Evolutionary conservation across 176 grass and related monocot species (phyloP).

Genomic region (Elymus sibiricus): DNA sequence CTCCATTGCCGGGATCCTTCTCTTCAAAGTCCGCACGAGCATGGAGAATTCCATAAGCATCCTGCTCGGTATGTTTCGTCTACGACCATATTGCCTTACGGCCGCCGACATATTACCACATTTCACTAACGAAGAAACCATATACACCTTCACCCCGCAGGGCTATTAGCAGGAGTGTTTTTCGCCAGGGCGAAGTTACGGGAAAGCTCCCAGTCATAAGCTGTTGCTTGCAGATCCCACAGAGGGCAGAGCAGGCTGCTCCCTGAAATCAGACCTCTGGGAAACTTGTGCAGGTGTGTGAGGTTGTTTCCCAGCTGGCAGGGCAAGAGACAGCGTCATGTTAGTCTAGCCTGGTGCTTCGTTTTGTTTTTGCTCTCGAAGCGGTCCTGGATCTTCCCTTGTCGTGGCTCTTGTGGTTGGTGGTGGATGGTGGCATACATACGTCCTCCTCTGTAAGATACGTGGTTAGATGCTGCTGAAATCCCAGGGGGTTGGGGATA

Average conservation of each 20-base stretch:
- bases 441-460: slow-evolving; percentile 34
- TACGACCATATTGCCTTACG: neutral
- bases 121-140: neutral
- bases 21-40: slow-evolving; percentile 90
- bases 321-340: slow-evolving; percentile 1
- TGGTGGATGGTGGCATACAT: slow-evolving; percentile 36
- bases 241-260: neutral
- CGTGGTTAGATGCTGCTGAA: neutral
- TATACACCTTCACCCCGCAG: slow-evolving; percentile 20
- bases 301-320: slow-evolving; percentile 26
- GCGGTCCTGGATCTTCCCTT: neutral
- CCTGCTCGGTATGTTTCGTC: slow-evolving; percentile 65
- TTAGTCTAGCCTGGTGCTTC: slow-evolving; percentile 1
- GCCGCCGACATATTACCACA: no score
- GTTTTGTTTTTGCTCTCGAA: neutral
- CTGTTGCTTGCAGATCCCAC: neutral
- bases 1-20: slow-evolving; percentile 72
- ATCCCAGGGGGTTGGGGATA: neutral
- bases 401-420: neutral
- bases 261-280: neutral
- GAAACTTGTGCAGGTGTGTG: slow-evolving; percentile 32
- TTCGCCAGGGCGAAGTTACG: slow-evolving; percentile 82
- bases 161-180: slow-evolving; percentile 80
- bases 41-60: slow-evolving; percentile 79
- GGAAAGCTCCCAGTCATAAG: slow-evolving; percentile 45